Evolutionary conservation across 768 basidiomycete genomes (phyloP).

Genomic region (Pisolithus microcarpus): DNA sequence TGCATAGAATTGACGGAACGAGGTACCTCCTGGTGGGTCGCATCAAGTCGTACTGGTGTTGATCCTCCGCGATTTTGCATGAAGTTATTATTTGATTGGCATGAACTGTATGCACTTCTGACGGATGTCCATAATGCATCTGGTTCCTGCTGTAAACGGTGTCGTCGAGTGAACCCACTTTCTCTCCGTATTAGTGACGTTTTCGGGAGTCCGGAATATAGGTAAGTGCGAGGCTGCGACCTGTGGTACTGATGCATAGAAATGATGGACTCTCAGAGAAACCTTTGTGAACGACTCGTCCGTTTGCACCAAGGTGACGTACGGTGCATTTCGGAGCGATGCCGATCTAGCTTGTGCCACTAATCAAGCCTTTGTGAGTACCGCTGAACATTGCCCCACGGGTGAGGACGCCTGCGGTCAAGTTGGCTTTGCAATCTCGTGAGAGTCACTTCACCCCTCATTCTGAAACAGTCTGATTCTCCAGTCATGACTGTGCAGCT

Average conservation of each 20-base stretch:
- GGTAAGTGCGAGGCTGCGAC: constrained; percentile 18
- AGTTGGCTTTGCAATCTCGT: no score
- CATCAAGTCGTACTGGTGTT: constrained; percentile 51
- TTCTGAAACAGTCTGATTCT: no score
- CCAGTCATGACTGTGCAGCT: no score
- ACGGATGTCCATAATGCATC: constrained; percentile 13
- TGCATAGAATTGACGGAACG: background rate
- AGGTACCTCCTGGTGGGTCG: constrained; percentile 52
- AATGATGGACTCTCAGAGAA: no score
- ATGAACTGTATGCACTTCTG: constrained; percentile 48
- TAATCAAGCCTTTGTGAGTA: no score
- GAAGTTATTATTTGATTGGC: constrained; percentile 62
- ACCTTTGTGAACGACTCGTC: no score
- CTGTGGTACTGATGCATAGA: constrained; percentile 49
- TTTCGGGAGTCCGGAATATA: constrained; percentile 18
- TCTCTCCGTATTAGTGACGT: constrained; percentile 1
- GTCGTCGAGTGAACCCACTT: background rate
- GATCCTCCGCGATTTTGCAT: constrained; percentile 63
- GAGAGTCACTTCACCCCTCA: no score
- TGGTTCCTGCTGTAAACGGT: constrained; percentile 14
- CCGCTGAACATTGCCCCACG: no score
- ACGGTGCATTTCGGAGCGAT: no score
- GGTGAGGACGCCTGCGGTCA: no score
- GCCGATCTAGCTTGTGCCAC: no score
- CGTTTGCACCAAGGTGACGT: no score